Evolutionary conservation across 2,329 filamentous ascomycete species (phyloP).

Genomic region (Neurospora crassa): DNA sequence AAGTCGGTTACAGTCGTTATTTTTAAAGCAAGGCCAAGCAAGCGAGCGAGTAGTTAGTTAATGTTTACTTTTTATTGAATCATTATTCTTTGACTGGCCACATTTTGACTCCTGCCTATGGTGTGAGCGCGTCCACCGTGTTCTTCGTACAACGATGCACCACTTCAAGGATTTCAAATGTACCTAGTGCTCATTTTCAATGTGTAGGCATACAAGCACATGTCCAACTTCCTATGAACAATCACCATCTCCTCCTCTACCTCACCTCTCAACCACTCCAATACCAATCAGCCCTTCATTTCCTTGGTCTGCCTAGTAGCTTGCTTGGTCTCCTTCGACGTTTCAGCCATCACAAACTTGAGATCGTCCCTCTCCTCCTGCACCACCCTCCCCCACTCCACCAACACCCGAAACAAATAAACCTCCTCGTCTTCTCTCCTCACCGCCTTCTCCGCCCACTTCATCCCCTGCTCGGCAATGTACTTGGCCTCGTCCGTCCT

Average conservation of each 20-base stretch:
- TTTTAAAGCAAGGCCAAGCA: background rate
- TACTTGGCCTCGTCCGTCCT: conserved; percentile 46
- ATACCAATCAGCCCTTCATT: no score
- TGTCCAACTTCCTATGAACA: no score
- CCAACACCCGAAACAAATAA: conserved; percentile 65
- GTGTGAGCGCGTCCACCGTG: no score
- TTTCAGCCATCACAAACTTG: conserved; percentile 22
- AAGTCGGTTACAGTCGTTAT: background rate
- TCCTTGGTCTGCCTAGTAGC: no score
- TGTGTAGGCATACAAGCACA: no score
- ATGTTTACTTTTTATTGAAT: background rate
- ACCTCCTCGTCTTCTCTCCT: conserved; percentile 69
- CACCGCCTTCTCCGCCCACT: conserved; percentile 55
- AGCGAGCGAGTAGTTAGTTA: background rate
- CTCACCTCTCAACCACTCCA: no score
- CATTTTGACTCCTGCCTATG: no score
- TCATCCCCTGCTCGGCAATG: conserved; percentile 56
- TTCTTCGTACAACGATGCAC: no score
- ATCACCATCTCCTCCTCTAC: no score
- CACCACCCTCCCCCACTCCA: conserved; percentile 67
- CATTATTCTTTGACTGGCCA: background rate
- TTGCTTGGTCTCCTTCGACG: background rate
- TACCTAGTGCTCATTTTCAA: no score
- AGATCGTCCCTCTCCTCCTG: conserved; percentile 48
- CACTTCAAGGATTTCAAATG: no score